Evolutionary conservation across 805 yeast species (phyloP).

Genomic region (Kuraishia piskuri): DNA sequence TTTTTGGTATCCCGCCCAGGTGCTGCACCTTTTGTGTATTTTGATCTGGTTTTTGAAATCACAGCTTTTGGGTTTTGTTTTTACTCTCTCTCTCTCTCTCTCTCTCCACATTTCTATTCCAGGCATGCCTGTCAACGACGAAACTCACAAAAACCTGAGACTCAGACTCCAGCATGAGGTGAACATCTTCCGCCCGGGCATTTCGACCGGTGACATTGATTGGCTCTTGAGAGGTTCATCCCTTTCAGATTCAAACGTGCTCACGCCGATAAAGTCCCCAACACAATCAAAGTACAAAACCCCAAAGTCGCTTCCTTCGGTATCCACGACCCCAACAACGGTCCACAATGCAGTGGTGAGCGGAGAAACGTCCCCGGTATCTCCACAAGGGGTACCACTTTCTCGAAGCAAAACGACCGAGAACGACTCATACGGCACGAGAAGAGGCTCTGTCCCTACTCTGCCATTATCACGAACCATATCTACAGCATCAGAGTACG

Average conservation of each 20-base stretch:
- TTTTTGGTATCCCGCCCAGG: too few species aligned
- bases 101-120: neutral
- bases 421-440: neutral
- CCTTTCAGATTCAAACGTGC: neutral
- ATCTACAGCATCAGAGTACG: neutral
- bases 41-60: too few species aligned
- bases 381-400: neutral
- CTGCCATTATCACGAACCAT: neutral
- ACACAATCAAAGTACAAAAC: constrained; percentile 14
- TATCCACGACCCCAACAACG: constrained; percentile 11
- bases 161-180: constrained; percentile 3
- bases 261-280: constrained; percentile 18
- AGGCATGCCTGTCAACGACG: neutral
- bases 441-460: neutral
- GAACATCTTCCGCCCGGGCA: neutral
- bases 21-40: too few species aligned
- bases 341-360: constrained; percentile 2
- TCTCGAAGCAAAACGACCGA: neutral
- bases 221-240: constrained; percentile 2
- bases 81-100: too few species aligned
- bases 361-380: neutral
- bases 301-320: constrained; percentile 18
- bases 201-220: constrained; percentile 2
- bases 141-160: constrained; percentile 1
- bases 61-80: neutral